Conservation (phyloP, 1,139 yeast species). For the Sugiyamaella xylanicola region DNA sequence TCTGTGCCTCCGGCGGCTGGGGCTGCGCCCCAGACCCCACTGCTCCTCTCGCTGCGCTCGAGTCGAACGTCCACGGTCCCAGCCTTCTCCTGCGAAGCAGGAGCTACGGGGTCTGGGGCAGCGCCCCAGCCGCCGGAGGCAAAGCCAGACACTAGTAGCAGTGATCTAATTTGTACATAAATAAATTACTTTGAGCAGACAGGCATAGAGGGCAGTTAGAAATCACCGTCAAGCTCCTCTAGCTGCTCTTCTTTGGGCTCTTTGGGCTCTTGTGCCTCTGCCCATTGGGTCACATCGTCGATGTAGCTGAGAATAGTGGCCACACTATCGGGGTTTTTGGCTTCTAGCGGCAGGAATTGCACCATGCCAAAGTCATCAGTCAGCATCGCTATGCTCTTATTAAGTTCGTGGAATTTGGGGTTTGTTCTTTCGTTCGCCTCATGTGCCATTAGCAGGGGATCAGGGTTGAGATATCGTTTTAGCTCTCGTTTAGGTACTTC, state of each 20-base stretch:
- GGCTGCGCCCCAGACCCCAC: background rate
- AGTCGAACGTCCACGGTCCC: background rate
- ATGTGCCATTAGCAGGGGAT: constrained; percentile 70
- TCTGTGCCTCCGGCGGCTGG: background rate
- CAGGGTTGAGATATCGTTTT: constrained; percentile 87
- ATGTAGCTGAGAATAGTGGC: constrained; percentile 85
- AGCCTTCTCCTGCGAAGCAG: background rate
- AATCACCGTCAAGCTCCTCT: constrained; percentile 41
- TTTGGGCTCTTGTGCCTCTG: constrained; percentile 93
- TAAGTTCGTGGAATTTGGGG: constrained; percentile 74
- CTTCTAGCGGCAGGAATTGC: constrained; percentile 87
- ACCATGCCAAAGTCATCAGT: constrained; percentile 97
- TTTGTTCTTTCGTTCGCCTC: constrained; percentile 56
- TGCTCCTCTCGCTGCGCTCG: background rate
- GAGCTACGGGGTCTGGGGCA: constrained; percentile 2
- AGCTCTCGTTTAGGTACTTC: constrained; percentile 72
- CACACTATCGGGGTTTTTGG: constrained; percentile 77
- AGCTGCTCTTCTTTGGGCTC: constrained; percentile 81
- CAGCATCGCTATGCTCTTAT: constrained; percentile 79
- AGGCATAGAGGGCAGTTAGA: constrained; percentile 42
- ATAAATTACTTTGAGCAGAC: constrained; percentile 6
- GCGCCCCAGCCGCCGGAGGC: constrained; percentile 5
- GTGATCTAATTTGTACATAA: constrained; percentile 3
- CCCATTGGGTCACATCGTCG: constrained; percentile 98
- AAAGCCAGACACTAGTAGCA: background rate